Percentiles rank a stretch among this genome's conserved stretches.
phyloP scores from a whole-genome alignment of 1,284 basidiomycete genomes.

The Agroathelia rolfsii region DNA sequence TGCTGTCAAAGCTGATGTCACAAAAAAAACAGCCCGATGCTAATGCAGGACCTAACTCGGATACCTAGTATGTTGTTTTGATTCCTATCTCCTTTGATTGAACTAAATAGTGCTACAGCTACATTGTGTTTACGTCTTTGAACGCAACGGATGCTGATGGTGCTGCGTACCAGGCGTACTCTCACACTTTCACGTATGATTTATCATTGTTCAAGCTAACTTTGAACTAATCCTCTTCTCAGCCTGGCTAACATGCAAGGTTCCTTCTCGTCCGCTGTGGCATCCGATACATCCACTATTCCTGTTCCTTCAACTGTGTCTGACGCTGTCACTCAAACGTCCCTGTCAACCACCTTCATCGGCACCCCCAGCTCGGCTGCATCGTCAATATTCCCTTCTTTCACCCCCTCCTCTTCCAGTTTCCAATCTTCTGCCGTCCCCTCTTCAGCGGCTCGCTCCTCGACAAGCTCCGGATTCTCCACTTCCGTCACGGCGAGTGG shows the following conservation, averaged over 20 bases:
- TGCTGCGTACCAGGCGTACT: neutral
- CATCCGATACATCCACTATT: conserved; percentile 1
- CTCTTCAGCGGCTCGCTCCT: too few species aligned
- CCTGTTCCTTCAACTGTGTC: neutral
- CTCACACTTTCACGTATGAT: neutral
- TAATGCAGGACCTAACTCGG: conserved; percentile 1
- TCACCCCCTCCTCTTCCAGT: too few species aligned
- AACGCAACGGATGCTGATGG: neutral
- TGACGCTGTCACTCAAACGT: too few species aligned
- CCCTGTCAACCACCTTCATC: too few species aligned
- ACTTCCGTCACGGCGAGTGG: too few species aligned
- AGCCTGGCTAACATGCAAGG: conserved; percentile 2
- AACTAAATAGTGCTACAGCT: neutral
- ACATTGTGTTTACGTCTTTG: conserved; percentile 2
- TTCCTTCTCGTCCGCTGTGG: neutral
- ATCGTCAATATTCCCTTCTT: too few species aligned
- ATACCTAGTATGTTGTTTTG: conserved; percentile 1
- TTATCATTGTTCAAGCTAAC: neutral
- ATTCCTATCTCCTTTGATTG: neutral
- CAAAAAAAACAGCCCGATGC: conserved; percentile 1
- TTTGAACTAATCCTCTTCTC: neutral
- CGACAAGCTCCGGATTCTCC: too few species aligned
- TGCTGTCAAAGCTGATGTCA: neutral
- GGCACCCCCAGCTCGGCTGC: too few species aligned
- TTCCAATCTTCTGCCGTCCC: too few species aligned